Evolutionary conservation across 805 yeast genomes (phyloP).

Genomic region (Sungouiozyma ichnusensis): DNA sequence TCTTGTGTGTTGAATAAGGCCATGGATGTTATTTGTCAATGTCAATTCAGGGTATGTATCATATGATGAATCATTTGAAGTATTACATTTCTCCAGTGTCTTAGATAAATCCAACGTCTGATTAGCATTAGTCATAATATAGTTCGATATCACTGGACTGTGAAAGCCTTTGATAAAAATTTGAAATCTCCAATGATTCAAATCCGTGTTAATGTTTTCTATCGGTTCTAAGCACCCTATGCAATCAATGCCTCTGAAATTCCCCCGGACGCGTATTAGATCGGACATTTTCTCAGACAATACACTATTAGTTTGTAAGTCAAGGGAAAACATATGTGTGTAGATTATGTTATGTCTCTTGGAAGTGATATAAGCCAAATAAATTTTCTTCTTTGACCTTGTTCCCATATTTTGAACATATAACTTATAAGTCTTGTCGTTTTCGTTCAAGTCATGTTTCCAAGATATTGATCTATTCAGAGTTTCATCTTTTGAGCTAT

Average conservation of each 20-base stretch:
- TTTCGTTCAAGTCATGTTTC: conserved; percentile 53
- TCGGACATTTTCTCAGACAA: conserved; percentile 1
- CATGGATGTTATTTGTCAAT: background rate
- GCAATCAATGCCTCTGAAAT: conserved; percentile 1
- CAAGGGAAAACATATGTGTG: conserved; percentile 10
- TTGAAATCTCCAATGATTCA: background rate
- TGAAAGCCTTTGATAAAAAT: conserved; percentile 4
- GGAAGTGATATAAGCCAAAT: conserved; percentile 14
- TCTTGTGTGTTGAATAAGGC: background rate
- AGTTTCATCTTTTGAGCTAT: conserved; percentile 24
- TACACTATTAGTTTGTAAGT: conserved; percentile 8
- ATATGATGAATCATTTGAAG: background rate
- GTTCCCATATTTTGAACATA: conserved; percentile 19
- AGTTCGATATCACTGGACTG: background rate
- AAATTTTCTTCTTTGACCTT: conserved; percentile 2
- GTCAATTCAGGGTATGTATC: background rate
- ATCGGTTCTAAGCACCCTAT: conserved; percentile 1
- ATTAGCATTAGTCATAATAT: background rate
- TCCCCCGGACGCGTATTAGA: background rate
- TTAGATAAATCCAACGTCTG: background rate
- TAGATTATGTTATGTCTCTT: conserved; percentile 12
- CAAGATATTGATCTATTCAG: conserved; percentile 46
- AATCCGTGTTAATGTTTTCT: background rate
- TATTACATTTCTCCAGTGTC: background rate
- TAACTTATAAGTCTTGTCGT: conserved; percentile 44